Percentiles rank a stretch among this genome's conserved stretches.
phyloP scores from a whole-genome alignment of 331 rosid species.

The Quercus lobata region DNA sequence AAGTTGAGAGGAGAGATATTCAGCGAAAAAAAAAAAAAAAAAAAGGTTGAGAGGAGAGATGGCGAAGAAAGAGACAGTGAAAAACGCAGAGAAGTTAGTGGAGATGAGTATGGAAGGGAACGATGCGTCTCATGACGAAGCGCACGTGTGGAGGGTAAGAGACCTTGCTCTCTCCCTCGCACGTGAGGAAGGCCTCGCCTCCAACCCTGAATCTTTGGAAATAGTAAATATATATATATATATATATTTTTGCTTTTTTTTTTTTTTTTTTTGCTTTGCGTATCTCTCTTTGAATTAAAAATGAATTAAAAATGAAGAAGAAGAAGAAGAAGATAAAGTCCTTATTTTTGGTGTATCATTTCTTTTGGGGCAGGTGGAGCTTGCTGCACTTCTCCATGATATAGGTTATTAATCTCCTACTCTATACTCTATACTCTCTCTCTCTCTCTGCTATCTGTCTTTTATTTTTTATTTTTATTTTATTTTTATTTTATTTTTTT shows the following conservation, averaged over 20 bases:
- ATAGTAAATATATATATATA: slow-evolving; percentile 35
- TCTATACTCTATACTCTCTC: too few relatives aligned
- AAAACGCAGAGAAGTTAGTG: slow-evolving; percentile 71
- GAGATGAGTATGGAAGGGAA: slow-evolving; percentile 60
- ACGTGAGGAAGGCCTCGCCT: slow-evolving; percentile 64
- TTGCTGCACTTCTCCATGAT: slow-evolving; percentile 90
- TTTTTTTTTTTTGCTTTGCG: too few relatives aligned
- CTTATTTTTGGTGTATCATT: too few relatives aligned
- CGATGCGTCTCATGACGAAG: slow-evolving; percentile 85
- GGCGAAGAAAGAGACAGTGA: slow-evolving; percentile 48
- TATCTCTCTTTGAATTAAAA: background rate
- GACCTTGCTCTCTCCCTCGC: slow-evolving; percentile 90
- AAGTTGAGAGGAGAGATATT: slow-evolving; percentile 2
- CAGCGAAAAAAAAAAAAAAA: too few relatives aligned
- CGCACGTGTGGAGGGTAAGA: slow-evolving; percentile 84
- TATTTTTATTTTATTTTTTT: too few relatives aligned
- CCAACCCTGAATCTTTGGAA: slow-evolving; percentile 59
- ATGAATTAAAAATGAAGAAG: too few relatives aligned
- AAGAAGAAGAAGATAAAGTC: too few relatives aligned
- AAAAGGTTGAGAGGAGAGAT: slow-evolving; percentile 1
- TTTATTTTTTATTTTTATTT: fast-evolving
- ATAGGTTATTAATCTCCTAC: slow-evolving; percentile 40
- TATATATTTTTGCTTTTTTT: too few relatives aligned
- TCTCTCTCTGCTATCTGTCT: too few relatives aligned
- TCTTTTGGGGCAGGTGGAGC: slow-evolving; percentile 56